Percentiles rank a stretch among this genome's conserved stretches.
Conservation (phyloP, 75 land plant genomes). For the Cupressus sempervirens region DNA sequence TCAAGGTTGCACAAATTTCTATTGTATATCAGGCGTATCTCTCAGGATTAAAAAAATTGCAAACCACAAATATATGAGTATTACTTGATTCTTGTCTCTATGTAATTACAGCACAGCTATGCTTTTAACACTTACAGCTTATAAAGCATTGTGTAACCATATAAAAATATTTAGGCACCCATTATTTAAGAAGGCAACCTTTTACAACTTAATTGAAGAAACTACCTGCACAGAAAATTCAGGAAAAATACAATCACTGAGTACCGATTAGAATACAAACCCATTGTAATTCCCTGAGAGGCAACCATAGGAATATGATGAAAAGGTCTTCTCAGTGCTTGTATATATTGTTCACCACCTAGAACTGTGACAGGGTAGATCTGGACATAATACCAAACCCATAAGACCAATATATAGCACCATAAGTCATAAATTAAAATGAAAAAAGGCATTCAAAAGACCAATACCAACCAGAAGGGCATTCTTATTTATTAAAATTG, state of each 20-base stretch:
- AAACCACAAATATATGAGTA: not conserved
- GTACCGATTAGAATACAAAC: slow-evolving; percentile 17
- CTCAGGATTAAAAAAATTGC: not conserved
- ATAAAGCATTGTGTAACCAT: not conserved
- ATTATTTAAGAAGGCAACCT: too few species aligned
- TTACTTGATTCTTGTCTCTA: not conserved
- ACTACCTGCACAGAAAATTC: not conserved
- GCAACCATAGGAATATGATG: slow-evolving; percentile 76
- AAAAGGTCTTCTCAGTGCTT: slow-evolving; percentile 59
- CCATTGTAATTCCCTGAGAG: slow-evolving; percentile 74
- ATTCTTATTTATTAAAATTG: not conserved
- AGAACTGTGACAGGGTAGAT: slow-evolving; percentile 72
- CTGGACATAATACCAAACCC: slow-evolving; percentile 22
- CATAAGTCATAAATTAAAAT: not conserved
- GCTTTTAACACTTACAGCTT: not conserved
- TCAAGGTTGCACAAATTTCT: not conserved
- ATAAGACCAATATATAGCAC: not conserved
- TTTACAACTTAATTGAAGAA: not conserved
- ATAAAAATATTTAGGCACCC: not conserved
- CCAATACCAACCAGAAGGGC: not conserved
- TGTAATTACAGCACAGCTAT: not conserved
- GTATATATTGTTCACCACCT: slow-evolving; percentile 66
- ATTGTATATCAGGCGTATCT: not conserved
- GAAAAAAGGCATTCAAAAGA: not conserved
- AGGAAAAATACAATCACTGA: not conserved